Evolutionary conservation across 768 basidiomycete genomes (phyloP).

Genomic region (Calocybe gangraenosa): DNA sequence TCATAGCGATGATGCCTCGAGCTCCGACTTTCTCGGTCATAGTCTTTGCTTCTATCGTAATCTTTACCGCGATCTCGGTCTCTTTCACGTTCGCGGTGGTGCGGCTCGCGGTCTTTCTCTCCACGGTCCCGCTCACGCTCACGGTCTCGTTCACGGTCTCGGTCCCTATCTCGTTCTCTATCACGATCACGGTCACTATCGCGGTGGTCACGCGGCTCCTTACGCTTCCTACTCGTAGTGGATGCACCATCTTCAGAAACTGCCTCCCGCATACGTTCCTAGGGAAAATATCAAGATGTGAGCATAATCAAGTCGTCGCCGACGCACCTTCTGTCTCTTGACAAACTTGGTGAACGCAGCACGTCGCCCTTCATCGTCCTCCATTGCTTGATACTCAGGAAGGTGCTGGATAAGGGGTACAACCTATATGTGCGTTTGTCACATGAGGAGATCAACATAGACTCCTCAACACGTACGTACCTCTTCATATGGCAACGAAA

Average conservation of each 20-base stretch:
- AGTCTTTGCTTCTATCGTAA: conserved; percentile 18
- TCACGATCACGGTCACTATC: conserved; percentile 46
- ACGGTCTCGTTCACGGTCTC: conserved; percentile 27
- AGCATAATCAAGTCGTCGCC: neutral
- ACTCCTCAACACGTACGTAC: conserved; percentile 48
- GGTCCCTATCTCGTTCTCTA: conserved; percentile 29
- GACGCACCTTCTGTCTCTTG: conserved; percentile 79
- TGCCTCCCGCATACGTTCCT: conserved; percentile 75
- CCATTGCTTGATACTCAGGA: conserved; percentile 81
- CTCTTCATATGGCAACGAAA: conserved; percentile 74
- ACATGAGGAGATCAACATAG: conserved; percentile 1
- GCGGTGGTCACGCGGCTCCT: conserved; percentile 62
- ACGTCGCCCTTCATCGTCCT: conserved; percentile 81
- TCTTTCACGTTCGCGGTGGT: conserved; percentile 28
- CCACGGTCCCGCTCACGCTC: conserved; percentile 23
- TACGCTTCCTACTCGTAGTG: conserved; percentile 74
- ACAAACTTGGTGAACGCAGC: conserved; percentile 85
- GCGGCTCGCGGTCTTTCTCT: conserved; percentile 13
- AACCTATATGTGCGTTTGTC: conserved; percentile 37
- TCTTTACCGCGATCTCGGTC: conserved; percentile 28
- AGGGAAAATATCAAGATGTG: neutral
- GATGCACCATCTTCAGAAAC: conserved; percentile 86
- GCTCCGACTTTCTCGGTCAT: conserved; percentile 34
- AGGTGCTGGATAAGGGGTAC: conserved; percentile 77
- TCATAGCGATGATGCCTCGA: conserved; percentile 48